phyloP scores from a whole-genome alignment of 495 filamentous ascomycete species.

The Thermochaetoides thermophila region DNA sequence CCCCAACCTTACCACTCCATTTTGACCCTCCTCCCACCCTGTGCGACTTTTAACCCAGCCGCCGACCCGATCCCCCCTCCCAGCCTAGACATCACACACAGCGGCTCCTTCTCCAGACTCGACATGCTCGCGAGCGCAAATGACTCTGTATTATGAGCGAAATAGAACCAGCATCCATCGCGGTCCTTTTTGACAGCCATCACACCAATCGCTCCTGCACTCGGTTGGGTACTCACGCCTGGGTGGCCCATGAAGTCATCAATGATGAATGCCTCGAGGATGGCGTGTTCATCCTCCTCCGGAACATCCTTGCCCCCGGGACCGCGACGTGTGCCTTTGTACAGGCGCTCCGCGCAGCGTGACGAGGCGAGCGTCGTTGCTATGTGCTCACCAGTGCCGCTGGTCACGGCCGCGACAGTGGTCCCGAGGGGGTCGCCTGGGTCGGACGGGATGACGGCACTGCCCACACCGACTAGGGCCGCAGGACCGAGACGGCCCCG shows the following conservation, averaged over 20 bases:
- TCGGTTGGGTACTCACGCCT: slow-evolving; percentile 54
- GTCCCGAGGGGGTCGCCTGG: slow-evolving; percentile 41
- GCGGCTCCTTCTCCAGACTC: slow-evolving; percentile 51
- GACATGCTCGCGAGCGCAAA: slow-evolving; percentile 85
- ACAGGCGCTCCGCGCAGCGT: slow-evolving; percentile 63
- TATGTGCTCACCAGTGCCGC: slow-evolving; percentile 95
- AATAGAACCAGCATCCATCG: slow-evolving; percentile 61
- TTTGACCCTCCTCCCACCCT: slow-evolving; percentile 32
- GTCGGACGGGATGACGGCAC: slow-evolving; percentile 59
- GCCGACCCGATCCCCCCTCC: slow-evolving; percentile 17
- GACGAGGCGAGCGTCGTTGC: slow-evolving; percentile 74
- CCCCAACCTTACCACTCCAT: background rate
- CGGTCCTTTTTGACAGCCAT: slow-evolving; percentile 67
- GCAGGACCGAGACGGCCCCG: slow-evolving; percentile 80
- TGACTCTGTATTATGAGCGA: slow-evolving; percentile 85
- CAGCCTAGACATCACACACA: slow-evolving; percentile 71
- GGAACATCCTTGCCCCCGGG: slow-evolving; percentile 42
- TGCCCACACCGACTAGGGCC: slow-evolving; percentile 81
- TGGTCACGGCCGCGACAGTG: slow-evolving; percentile 65
- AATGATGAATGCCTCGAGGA: slow-evolving; percentile 54
- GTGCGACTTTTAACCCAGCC: too few relatives aligned
- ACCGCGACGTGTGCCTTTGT: slow-evolving; percentile 44
- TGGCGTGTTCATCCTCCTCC: slow-evolving; percentile 52
- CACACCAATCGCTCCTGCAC: slow-evolving; percentile 65
- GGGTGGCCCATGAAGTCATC: slow-evolving; percentile 76